Evolutionary conservation across 2,329 filamentous ascomycete genomes (phyloP).

Genomic region (Botrytis pseudocinerea): DNA sequence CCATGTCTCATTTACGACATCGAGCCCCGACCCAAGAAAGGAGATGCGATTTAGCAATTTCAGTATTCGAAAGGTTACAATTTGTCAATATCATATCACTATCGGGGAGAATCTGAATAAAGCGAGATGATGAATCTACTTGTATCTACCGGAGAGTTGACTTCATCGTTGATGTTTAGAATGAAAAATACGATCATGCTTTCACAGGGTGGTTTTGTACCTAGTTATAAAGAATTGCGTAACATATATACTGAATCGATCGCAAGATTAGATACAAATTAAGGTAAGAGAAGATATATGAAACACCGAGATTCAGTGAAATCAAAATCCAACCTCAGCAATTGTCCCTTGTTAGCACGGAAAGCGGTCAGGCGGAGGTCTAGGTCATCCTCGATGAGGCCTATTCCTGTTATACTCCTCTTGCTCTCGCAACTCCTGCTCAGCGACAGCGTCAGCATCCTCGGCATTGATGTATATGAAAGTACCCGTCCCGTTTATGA

Average conservation of each 20-base stretch:
- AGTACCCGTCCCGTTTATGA: neutral
- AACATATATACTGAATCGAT: neutral
- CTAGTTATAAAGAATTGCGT: neutral
- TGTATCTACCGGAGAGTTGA: neutral
- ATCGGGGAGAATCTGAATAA: neutral
- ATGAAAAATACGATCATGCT: neutral
- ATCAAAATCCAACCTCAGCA: neutral
- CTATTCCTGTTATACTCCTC: neutral
- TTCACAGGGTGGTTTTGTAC: neutral
- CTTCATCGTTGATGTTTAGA: neutral
- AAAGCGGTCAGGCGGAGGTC: neutral
- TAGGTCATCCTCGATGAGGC: too few relatives aligned
- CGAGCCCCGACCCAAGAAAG: too few relatives aligned
- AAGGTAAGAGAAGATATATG: neutral
- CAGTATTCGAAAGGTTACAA: neutral
- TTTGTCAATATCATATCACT: neutral
- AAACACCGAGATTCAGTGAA: neutral
- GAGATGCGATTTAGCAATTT: neutral
- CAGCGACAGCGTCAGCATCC: neutral
- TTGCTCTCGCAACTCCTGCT: neutral
- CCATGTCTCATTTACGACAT: neutral
- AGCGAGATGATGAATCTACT: neutral
- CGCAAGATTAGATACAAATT: neutral
- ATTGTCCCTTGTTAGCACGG: neutral
- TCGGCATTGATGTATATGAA: rapidly evolving